phyloP scores from a whole-genome alignment of 495 filamentous ascomycete species.

The Talaromyces ruber region DNA sequence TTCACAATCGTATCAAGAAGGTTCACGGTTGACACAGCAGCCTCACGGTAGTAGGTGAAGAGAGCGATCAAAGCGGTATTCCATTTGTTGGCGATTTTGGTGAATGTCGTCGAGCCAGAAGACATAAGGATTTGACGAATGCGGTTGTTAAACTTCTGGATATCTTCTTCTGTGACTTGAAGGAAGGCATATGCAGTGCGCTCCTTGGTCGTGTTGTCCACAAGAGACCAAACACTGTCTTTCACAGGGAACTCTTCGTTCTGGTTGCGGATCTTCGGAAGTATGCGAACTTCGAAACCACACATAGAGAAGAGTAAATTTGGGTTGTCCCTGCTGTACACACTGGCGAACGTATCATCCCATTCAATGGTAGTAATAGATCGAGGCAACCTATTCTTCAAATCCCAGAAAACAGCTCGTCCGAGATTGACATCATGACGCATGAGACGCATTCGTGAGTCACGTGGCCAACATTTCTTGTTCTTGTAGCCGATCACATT shows the following conservation, averaged over 20 bases:
- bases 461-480: slow-evolving; percentile 99
- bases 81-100: slow-evolving; percentile 99
- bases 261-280: slow-evolving; percentile 91
- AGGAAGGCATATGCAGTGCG: slow-evolving; percentile 97
- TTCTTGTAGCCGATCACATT: slow-evolving; percentile 99
- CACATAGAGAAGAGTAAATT: slow-evolving; percentile 97
- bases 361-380: slow-evolving; percentile 97
- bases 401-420: slow-evolving; percentile 96
- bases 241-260: slow-evolving; percentile 97
- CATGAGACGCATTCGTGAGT: slow-evolving; percentile 97
- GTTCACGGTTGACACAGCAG: slow-evolving; percentile 93
- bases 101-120: slow-evolving; percentile 97
- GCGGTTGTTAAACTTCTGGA: slow-evolving; percentile 98
- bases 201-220: slow-evolving; percentile 93
- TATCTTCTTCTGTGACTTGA: slow-evolving; percentile 96
- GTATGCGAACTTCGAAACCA: slow-evolving; percentile 94
- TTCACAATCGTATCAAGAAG: slow-evolving; percentile 98
- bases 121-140: slow-evolving; percentile 99
- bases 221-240: slow-evolving; percentile 95
- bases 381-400: slow-evolving; percentile 93
- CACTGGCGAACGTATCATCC: slow-evolving; percentile 99
- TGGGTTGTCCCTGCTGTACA: slow-evolving; percentile 97
- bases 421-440: slow-evolving; percentile 98
- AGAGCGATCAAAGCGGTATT: slow-evolving; percentile 97
- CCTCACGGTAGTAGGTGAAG: slow-evolving; percentile 98